Conservation (phyloP, 805 yeast genomes). For the Novakomyces olei region DNA sequence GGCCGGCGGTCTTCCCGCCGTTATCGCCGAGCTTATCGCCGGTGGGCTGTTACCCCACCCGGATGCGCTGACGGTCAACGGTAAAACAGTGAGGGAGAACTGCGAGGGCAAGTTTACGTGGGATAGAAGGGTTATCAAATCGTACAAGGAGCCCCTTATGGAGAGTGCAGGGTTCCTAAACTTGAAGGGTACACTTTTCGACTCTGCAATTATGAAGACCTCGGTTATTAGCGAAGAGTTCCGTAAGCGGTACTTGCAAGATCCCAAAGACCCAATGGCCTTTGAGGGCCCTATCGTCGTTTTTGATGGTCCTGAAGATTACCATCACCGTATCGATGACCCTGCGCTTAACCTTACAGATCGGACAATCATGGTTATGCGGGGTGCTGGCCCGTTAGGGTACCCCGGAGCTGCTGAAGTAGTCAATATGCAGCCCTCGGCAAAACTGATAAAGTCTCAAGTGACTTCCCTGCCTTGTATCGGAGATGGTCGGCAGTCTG, state of each 20-base stretch:
- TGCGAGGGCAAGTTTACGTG: too few species aligned
- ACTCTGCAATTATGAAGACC: constrained; percentile 14
- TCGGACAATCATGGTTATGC: constrained; percentile 11
- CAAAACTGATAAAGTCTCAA: too few species aligned
- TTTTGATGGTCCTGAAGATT: constrained; percentile 15
- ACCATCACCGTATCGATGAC: constrained; percentile 10
- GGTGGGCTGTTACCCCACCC: too few species aligned
- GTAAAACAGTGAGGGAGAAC: too few species aligned
- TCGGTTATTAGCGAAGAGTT: constrained; percentile 12
- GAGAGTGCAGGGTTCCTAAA: constrained; percentile 13
- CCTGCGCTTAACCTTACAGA: constrained; percentile 9
- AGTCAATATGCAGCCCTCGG: too few species aligned
- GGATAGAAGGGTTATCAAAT: too few species aligned
- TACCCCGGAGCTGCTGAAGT: constrained; percentile 15
- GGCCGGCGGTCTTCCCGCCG: too few species aligned
- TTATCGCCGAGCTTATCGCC: too few species aligned
- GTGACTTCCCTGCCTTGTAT: too few species aligned
- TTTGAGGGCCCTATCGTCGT: constrained; percentile 13
- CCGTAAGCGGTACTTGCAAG: constrained; percentile 9
- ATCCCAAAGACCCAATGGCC: constrained; percentile 13
- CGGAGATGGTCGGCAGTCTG: too few species aligned
- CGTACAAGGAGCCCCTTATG: too few species aligned
- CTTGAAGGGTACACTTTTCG: constrained; percentile 13
- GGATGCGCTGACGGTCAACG: too few species aligned
- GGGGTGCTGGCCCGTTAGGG: constrained; percentile 14